Conservation (phyloP, 2,329 filamentous ascomycete genomes). For the Aureobasidium sp. region DNA sequence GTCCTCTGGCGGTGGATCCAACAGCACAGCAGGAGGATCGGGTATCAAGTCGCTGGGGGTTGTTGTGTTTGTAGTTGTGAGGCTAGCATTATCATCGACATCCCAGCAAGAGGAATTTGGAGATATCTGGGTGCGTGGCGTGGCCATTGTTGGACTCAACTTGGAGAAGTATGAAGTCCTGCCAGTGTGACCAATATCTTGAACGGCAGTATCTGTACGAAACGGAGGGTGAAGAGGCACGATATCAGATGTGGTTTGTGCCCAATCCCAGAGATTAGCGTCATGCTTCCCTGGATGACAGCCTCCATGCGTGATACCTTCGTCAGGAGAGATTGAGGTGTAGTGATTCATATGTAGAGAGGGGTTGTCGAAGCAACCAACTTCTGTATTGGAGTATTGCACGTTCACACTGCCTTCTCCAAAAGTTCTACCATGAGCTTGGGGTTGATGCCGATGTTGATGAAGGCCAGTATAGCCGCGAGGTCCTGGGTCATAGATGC, state of each 20-base stretch:
- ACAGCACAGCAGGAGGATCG: background rate
- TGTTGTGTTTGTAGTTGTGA: background rate
- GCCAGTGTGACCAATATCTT: too few relatives aligned
- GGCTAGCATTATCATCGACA: background rate
- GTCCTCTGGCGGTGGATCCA: background rate
- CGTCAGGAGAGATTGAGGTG: background rate
- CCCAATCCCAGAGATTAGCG: background rate
- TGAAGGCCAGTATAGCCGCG: background rate
- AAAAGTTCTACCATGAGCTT: background rate
- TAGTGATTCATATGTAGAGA: background rate
- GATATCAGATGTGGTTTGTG: background rate
- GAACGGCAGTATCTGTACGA: background rate
- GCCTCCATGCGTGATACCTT: background rate
- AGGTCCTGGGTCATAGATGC: background rate
- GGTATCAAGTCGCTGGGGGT: background rate
- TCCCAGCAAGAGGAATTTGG: background rate
- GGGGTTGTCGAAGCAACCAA: background rate
- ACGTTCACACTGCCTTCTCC: background rate
- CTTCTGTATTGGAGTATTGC: background rate
- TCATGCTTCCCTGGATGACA: background rate
- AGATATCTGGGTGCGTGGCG: background rate
- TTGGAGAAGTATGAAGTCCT: background rate
- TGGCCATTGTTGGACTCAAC: background rate
- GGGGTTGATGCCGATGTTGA: background rate
- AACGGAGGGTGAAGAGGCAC: background rate